Evolutionary conservation across 73 alveolate species (phyloP).

Genomic region (Tetrahymena borealis): DNA sequence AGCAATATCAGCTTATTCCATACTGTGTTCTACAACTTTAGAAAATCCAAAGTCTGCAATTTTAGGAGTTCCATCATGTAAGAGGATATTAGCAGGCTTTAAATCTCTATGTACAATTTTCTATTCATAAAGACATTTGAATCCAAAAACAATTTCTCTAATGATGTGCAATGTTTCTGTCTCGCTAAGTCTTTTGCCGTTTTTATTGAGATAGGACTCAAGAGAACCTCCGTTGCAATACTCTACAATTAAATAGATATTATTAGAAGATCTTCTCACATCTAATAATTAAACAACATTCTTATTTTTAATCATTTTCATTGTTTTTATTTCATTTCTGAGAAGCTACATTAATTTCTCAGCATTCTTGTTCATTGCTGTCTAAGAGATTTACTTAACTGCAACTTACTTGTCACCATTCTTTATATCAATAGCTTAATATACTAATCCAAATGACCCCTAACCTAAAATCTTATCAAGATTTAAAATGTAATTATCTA

Average conservation of each 20-base stretch:
- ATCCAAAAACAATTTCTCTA: slow-evolving; percentile 32
- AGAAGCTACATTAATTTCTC: background rate
- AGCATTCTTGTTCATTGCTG: background rate
- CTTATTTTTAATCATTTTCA: slow-evolving; percentile 21
- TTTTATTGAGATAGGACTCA: slow-evolving; percentile 7
- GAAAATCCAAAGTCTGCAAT: slow-evolving; percentile 47
- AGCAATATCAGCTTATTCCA: slow-evolving; percentile 10
- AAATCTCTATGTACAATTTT: slow-evolving; percentile 40
- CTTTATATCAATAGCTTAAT: slow-evolving; percentile 9
- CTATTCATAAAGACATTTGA: slow-evolving; percentile 8
- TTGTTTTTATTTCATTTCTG: slow-evolving; percentile 18
- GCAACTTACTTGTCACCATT: slow-evolving; percentile 17
- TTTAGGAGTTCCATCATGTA: slow-evolving; percentile 38
- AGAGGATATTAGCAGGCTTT: slow-evolving; percentile 32
- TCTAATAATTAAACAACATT: slow-evolving; percentile 25
- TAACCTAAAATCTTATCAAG: slow-evolving; percentile 31
- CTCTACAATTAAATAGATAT: slow-evolving; percentile 29
- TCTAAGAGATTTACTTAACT: slow-evolving; percentile 18
- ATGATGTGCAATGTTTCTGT: slow-evolving; percentile 11
- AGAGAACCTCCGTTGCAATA: slow-evolving; percentile 35
- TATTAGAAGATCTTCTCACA: slow-evolving; percentile 24
- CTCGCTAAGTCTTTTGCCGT: background rate
- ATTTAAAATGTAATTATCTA: slow-evolving; percentile 2
- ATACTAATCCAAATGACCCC: slow-evolving; percentile 36
- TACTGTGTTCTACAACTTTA: slow-evolving; percentile 26